Evolutionary conservation across 1,139 yeast species (phyloP), one percentile per base, ranked within the genome.

Genomic region (Lodderomyces jiufengensis): DNA sequence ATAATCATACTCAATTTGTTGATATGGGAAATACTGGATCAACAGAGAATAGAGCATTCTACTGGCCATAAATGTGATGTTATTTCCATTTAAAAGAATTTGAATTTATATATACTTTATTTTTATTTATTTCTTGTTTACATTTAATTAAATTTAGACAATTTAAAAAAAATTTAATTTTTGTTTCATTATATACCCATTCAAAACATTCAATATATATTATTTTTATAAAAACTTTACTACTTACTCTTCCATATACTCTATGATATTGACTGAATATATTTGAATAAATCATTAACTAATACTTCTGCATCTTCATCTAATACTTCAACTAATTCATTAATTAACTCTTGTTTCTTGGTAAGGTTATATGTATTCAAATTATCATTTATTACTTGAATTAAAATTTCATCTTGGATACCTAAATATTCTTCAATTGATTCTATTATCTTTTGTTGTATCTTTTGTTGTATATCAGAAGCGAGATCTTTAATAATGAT

Each of bases 271-370:
- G 32, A 33, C 13, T 10, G 24, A 9, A 61, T 51, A 41, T 38
- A 62, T n/a, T 45, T 42, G 52, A 57, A 60, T 31, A 66, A 50
- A 36, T 63, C 67, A 16, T 69, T 62, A 2, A 69, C 70, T 34
- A 74, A 65, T 12, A 52, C 55, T n/a, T 48, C 53, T 1, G 81
- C 73, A 50, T 78, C 83, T 26, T 77, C 81, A 41, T 78, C 80
- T 28, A 76, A 54, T 1, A 79, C 72, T 44, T 78, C 80, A 7
- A 54, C 52, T 33, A 78, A 58, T 41, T 76, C 83, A 7, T 55
- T 53, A 11, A 66, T 44, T 33, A 76, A 59, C 11, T 51, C 59
- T 3, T 55, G 45, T 32, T 61, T 61, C 2, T 53, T 50, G 3
- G 43, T 41, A 11, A 63, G 50, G 36, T 58, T 58, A 27, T 63